Percentiles rank a stretch among this genome's conserved stretches.
These are phyloP conservation scores for Candida pini DNA, from an alignment of 805 yeast genomes.

Conservation along the genomic window DNA sequence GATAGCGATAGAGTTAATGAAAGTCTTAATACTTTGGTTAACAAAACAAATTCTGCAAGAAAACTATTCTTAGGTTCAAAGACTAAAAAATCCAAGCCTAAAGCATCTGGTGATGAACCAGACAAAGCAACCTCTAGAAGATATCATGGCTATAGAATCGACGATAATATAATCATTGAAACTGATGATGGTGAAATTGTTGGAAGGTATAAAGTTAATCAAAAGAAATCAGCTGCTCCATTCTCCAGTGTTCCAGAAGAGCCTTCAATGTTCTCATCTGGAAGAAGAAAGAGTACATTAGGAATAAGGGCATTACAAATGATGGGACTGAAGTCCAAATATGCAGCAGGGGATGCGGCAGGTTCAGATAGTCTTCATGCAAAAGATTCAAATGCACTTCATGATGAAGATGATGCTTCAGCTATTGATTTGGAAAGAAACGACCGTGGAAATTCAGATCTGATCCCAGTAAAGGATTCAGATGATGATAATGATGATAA, in stretches of 20 bases:
- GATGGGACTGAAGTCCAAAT: constrained; percentile 22
- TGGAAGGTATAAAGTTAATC: constrained; percentile 72
- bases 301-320: constrained; percentile 17
- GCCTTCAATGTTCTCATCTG: background rate
- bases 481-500: background rate
- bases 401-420: too few relatives aligned
- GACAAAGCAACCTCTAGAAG: constrained; percentile 15
- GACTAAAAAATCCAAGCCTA: constrained; percentile 4
- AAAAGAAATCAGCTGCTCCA: constrained; percentile 20
- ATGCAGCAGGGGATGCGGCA: too few relatives aligned
- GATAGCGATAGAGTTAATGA: constrained; percentile 6
- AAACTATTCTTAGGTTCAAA: constrained; percentile 11
- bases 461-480: constrained; percentile 16
- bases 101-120: constrained; percentile 4
- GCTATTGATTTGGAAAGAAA: constrained; percentile 17
- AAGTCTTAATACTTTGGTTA: constrained; percentile 10
- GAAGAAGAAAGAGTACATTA: constrained; percentile 9
- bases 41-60: constrained; percentile 8
- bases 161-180: constrained; percentile 75
- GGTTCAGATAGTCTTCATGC: too few relatives aligned
- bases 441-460: constrained; percentile 13
- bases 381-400: too few relatives aligned
- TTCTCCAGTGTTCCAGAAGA: background rate
- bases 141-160: constrained; percentile 72
- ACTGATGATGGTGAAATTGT: constrained; percentile 89